Evolutionary conservation across 2,329 filamentous ascomycete genomes (phyloP).

Genomic region (Phoma sp.): DNA sequence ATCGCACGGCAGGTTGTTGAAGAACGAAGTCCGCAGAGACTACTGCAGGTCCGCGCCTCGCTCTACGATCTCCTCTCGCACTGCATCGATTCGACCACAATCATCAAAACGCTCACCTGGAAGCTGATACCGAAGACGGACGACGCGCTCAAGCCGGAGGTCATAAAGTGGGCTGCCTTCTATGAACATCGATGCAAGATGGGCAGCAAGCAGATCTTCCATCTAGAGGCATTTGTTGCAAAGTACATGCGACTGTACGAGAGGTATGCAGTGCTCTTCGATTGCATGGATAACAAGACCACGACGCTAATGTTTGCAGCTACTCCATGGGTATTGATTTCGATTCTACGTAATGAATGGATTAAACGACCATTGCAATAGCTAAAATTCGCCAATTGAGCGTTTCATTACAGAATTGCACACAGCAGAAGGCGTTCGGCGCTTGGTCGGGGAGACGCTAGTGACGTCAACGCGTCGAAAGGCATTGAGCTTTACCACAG

Average conservation of each 20-base stretch:
- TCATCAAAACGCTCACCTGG: conserved; percentile 94
- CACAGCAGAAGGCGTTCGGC: conserved; percentile 22
- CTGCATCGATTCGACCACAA: conserved; percentile 93
- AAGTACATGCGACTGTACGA: conserved; percentile 98
- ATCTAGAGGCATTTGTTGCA: conserved; percentile 96
- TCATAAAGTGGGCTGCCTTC: conserved; percentile 95
- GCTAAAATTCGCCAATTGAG: background rate
- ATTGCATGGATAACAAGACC: background rate
- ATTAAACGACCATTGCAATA: background rate
- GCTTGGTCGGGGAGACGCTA: conserved; percentile 22
- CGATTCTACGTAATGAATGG: conserved; percentile 30
- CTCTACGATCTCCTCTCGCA: conserved; percentile 97
- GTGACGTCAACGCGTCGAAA: conserved; percentile 27
- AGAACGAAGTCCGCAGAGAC: conserved; percentile 88
- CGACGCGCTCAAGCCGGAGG: conserved; percentile 86
- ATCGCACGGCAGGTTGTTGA: conserved; percentile 93
- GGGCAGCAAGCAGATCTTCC: conserved; percentile 95
- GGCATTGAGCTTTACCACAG: conserved; percentile 15
- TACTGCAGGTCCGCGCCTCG: conserved; percentile 87
- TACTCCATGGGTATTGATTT: conserved; percentile 75
- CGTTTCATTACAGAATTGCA: background rate
- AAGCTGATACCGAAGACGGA: conserved; percentile 88
- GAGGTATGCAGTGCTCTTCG: conserved; percentile 65
- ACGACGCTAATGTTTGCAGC: conserved; percentile 37
- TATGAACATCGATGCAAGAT: conserved; percentile 95